phyloP scores from a whole-genome alignment of 768 basidiomycete genomes.

The Phanerochaete carnosa region DNA sequence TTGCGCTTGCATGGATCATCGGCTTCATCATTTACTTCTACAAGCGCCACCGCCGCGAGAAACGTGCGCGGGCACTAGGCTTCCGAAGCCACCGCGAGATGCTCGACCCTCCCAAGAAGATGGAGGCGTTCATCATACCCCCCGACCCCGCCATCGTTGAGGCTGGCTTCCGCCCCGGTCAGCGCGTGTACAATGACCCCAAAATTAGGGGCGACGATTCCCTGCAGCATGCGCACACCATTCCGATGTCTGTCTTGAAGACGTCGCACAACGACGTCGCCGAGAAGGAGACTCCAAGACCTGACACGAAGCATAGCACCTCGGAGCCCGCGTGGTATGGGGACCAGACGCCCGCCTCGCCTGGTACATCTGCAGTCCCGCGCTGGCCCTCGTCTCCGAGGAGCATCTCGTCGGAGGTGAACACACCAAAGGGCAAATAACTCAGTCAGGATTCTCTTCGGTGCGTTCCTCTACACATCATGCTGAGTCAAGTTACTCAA shows the following conservation, averaged over 20 bases:
- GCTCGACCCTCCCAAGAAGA: constrained; percentile 28
- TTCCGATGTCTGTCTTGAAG: background rate
- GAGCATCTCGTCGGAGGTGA: background rate
- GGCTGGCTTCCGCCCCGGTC: constrained; percentile 42
- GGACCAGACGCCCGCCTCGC: background rate
- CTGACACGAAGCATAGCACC: background rate
- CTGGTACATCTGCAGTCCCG: background rate
- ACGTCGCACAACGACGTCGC: background rate
- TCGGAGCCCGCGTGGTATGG: background rate
- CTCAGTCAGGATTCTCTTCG: background rate
- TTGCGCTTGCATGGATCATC: constrained; percentile 50
- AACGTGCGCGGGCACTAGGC: constrained; percentile 44
- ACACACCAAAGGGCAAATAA: background rate
- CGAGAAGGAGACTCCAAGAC: background rate
- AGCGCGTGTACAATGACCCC: constrained; percentile 21
- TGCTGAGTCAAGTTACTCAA: background rate
- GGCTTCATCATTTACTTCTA: constrained; percentile 56
- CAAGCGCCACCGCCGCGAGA: constrained; percentile 48
- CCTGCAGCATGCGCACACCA: constrained; percentile 5
- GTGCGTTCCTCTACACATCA: no score
- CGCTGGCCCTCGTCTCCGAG: background rate
- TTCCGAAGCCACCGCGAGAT: constrained; percentile 39
- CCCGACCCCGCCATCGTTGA: constrained; percentile 67
- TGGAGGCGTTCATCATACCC: constrained; percentile 50
- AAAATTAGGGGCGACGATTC: background rate